Percentiles rank a stretch among this genome's conserved stretches.
Evolutionary conservation across 306 rosid species (phyloP).

Genomic region (Vachellia collinsii): DNA sequence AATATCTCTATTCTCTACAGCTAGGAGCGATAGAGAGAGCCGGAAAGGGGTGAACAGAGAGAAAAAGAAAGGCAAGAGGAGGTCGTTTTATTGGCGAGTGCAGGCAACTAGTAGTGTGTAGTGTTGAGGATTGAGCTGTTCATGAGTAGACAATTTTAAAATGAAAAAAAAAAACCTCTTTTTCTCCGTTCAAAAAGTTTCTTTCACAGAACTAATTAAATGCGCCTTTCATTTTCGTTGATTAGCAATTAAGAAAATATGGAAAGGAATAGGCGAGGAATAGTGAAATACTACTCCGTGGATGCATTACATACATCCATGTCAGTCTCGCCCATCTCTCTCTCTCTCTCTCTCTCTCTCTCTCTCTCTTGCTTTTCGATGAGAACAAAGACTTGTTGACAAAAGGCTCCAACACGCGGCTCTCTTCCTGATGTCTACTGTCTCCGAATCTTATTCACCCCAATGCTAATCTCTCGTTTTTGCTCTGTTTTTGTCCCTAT

Average conservation of each 20-base stretch:
- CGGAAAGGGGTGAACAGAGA: constrained; percentile 42
- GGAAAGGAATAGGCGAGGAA: not conserved
- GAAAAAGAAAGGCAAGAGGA: constrained; percentile 40
- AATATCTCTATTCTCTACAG: constrained; percentile 43
- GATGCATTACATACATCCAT: not conserved
- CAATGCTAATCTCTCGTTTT: not conserved
- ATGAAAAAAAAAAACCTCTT: not conserved
- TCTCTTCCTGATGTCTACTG: constrained; percentile 3
- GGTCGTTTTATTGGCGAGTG: constrained; percentile 53
- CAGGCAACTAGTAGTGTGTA: not conserved
- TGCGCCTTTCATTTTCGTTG: constrained; percentile 12
- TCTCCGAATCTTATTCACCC: constrained; percentile 13
- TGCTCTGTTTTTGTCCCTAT: too few relatives aligned
- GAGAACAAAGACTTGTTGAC: constrained; percentile 16
- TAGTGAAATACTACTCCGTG: not conserved
- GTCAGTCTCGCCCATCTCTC: not conserved
- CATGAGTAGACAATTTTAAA: constrained; percentile 44
- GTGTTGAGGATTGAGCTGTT: constrained; percentile 49
- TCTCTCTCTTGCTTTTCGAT: not conserved
- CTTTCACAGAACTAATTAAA: not conserved
- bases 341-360: not conserved
- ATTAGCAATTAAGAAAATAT: constrained; percentile 11
- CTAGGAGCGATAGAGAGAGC: constrained; percentile 52
- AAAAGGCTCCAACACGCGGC: constrained; percentile 10
- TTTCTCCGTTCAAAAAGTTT: not conserved